Evolutionary conservation across 306 rosid species (phyloP).

Genomic region (Herpetospermum pedunculosum): DNA sequence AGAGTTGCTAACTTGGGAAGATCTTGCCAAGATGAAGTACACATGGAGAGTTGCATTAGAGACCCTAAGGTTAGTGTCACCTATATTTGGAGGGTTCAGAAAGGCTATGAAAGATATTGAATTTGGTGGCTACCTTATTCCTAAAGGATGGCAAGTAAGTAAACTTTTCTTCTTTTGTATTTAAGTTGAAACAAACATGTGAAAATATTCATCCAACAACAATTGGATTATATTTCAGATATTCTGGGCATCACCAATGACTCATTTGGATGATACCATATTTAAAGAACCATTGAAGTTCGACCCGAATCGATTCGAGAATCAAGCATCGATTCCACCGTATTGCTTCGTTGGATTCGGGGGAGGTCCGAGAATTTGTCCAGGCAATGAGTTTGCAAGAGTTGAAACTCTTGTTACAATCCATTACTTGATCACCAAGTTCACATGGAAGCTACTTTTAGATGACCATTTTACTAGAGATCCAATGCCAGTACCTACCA

Average conservation of each 20-base stretch:
- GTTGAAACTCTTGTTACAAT: slow-evolving; percentile 47
- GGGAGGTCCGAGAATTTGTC: slow-evolving; percentile 58
- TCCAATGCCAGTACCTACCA: slow-evolving; percentile 45
- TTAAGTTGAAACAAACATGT: not conserved
- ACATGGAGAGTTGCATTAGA: slow-evolving; percentile 73
- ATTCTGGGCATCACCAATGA: slow-evolving; percentile 52
- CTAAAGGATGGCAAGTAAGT: slow-evolving; percentile 85
- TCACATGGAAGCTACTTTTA: slow-evolving; percentile 53
- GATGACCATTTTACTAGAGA: slow-evolving; percentile 46
- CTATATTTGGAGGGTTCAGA: slow-evolving; percentile 47
- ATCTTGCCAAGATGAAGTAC: slow-evolving; percentile 70
- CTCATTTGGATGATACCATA: slow-evolving; percentile 50
- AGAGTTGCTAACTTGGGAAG: slow-evolving; percentile 58
- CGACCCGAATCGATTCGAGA: slow-evolving; percentile 60
- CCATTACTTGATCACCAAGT: slow-evolving; percentile 49
- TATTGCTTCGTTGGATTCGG: slow-evolving; percentile 57
- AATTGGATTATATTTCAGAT: slow-evolving; percentile 27
- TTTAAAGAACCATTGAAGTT: slow-evolving; percentile 55
- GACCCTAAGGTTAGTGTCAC: slow-evolving; percentile 55
- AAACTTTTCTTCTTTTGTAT: not conserved
- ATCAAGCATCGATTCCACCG: slow-evolving; percentile 42
- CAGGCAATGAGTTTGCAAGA: slow-evolving; percentile 62
- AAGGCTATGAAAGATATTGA: slow-evolving; percentile 42
- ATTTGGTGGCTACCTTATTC: slow-evolving; percentile 48
- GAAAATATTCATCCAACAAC: not conserved